Evolutionary conservation across 352 stramenopile genomes (phyloP).

Genomic region (Globisporangium middletonii): DNA sequence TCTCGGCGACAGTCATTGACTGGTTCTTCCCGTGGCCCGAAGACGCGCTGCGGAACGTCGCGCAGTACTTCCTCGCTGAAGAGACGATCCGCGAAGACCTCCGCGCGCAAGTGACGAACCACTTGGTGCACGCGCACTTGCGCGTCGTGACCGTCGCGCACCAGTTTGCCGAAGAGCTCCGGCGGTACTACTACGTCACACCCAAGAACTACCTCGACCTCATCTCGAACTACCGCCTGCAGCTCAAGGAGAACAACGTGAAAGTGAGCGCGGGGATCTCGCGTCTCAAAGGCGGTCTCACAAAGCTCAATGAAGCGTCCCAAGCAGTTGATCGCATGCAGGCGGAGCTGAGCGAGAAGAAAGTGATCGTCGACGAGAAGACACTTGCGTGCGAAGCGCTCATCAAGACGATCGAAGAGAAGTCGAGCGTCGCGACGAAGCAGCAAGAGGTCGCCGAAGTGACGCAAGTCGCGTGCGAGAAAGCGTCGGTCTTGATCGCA

Average conservation of each 20-base stretch:
- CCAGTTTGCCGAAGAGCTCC: slow-evolving; percentile 88
- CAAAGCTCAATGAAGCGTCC: slow-evolving; percentile 92
- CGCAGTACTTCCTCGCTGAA: slow-evolving; percentile 91
- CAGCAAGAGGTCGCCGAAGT: slow-evolving; percentile 87
- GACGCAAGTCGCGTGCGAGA: slow-evolving; percentile 89
- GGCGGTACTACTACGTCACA: slow-evolving; percentile 95
- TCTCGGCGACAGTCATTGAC: slow-evolving; percentile 92
- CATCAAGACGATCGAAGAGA: slow-evolving; percentile 94
- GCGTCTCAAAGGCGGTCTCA: slow-evolving; percentile 88
- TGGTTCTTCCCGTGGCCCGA: slow-evolving; percentile 96
- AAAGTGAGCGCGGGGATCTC: slow-evolving; percentile 89
- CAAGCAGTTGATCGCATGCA: slow-evolving; percentile 93
- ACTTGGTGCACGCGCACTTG: slow-evolving; percentile 91
- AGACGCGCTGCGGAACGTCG: slow-evolving; percentile 91
- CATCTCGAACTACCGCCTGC: slow-evolving; percentile 90
- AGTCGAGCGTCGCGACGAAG: slow-evolving; percentile 89
- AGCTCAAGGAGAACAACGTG: slow-evolving; percentile 88
- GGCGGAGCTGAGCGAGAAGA: slow-evolving; percentile 91
- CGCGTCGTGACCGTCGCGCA: slow-evolving; percentile 87
- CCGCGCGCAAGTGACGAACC: slow-evolving; percentile 73
- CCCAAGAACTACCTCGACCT: slow-evolving; percentile 97
- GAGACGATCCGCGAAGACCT: slow-evolving; percentile 88
- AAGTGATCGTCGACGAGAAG: slow-evolving; percentile 94
- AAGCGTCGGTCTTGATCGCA: slow-evolving; percentile 88
- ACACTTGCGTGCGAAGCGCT: slow-evolving; percentile 88